phyloP scores from a whole-genome alignment of 2,329 filamentous ascomycete genomes.

The Ampelomyces quisqualis region DNA sequence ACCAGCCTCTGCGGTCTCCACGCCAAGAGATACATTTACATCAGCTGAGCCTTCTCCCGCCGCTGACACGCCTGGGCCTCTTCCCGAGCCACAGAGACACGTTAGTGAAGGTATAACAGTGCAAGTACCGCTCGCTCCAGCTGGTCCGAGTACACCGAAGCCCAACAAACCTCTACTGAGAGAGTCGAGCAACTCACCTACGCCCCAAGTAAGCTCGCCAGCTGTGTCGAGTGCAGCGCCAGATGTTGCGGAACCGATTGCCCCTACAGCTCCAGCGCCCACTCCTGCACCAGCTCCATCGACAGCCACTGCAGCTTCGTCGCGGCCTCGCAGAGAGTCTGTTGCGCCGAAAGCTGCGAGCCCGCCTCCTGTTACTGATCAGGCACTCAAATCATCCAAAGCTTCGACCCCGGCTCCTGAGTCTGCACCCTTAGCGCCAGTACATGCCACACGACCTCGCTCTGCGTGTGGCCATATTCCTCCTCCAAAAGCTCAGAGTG shows the following conservation, averaged over 20 bases:
- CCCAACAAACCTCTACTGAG: slow-evolving; percentile 12
- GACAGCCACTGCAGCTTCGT: slow-evolving; percentile 39
- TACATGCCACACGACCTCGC: slow-evolving; percentile 32
- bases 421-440: slow-evolving; percentile 12
- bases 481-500: slow-evolving; percentile 50
- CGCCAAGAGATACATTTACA: slow-evolving; percentile 9
- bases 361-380: slow-evolving; percentile 19
- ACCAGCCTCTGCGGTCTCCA: slow-evolving; percentile 12
- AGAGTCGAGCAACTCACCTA: slow-evolving; percentile 16
- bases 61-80: slow-evolving; percentile 11
- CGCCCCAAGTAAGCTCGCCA: slow-evolving; percentile 20
- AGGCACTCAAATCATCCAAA: slow-evolving; percentile 21
- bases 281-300: slow-evolving; percentile 11
- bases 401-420: slow-evolving; percentile 20
- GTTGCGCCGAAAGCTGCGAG: slow-evolving; percentile 29
- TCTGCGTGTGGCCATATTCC: slow-evolving; percentile 44
- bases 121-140: slow-evolving; percentile 49
- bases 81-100: slow-evolving; percentile 21
- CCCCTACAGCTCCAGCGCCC: slow-evolving; percentile 2
- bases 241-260: slow-evolving; percentile 3
- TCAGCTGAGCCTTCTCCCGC: slow-evolving; percentile 18
- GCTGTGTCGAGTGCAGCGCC: slow-evolving; percentile 17
- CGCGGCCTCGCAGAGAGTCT: slow-evolving; percentile 39
- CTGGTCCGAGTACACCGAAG: slow-evolving; percentile 41
- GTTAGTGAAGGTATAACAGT: slow-evolving; percentile 21